These are phyloP conservation scores for Hypericum androsaemum DNA, from an alignment of 345 rosid species.

Conservation along the genomic window DNA sequence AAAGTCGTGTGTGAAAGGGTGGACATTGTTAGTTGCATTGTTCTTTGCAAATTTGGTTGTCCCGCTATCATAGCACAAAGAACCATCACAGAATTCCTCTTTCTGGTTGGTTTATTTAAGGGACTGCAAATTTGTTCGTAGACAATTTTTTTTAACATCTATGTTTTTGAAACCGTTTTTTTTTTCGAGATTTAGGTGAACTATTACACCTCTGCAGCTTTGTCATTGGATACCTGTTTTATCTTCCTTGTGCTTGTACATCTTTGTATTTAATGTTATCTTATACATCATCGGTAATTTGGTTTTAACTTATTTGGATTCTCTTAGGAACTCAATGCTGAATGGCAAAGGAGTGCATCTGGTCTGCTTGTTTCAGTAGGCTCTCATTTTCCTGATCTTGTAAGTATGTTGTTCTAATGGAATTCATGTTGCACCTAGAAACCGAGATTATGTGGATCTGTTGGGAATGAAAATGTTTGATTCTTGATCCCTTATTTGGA, in stretches of 20 bases:
- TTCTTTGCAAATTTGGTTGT: too few relatives aligned
- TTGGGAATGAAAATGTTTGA: too few relatives aligned
- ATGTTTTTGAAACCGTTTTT: not conserved
- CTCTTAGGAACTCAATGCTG: conserved; percentile 67
- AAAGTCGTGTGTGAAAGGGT: too few relatives aligned
- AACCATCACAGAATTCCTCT: too few relatives aligned
- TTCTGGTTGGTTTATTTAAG: too few relatives aligned
- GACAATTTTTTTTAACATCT: too few relatives aligned
- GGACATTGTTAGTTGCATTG: too few relatives aligned
- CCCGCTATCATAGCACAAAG: too few relatives aligned
- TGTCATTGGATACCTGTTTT: conserved; percentile 2
- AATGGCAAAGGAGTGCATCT: conserved; percentile 93
- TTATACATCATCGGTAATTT: conserved; percentile 2
- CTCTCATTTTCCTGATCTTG: conserved; percentile 85
- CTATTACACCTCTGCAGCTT: not conserved
- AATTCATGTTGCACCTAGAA: too few relatives aligned
- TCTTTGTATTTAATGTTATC: conserved; percentile 1
- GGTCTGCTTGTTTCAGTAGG: conserved; percentile 85
- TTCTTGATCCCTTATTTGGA: too few relatives aligned
- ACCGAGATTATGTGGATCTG: too few relatives aligned
- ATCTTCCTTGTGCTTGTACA: not conserved
- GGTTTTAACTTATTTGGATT: not conserved
- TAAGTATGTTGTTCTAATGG: conserved; percentile 26
- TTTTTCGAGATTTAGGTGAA: not conserved
- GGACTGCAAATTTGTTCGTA: too few relatives aligned